Conservation (phyloP, 352 stramenopile genomes). For the Globisporangium mamillatum region DNA sequence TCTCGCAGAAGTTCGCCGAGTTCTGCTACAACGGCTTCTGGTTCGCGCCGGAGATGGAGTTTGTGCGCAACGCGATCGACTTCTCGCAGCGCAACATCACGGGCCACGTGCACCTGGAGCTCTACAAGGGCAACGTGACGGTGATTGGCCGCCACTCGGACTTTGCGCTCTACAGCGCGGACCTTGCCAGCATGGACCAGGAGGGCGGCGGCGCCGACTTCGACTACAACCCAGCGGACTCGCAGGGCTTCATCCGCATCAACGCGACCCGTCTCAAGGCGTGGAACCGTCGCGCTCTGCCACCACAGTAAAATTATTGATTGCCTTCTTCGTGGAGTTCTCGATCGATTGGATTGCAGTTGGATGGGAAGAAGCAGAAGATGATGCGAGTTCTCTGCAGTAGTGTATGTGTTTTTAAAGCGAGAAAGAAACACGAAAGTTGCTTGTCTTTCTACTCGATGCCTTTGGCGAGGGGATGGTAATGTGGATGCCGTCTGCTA, state of each 20-base stretch:
- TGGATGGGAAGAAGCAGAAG: not conserved
- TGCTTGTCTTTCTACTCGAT: too few species aligned
- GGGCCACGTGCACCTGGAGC: slow-evolving; percentile 92
- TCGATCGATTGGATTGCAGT: not conserved
- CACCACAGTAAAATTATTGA: slow-evolving; percentile 37
- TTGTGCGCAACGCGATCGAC: slow-evolving; percentile 94
- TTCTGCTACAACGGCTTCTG: slow-evolving; percentile 99
- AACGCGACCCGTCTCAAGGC: slow-evolving; percentile 98
- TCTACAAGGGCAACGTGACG: slow-evolving; percentile 99
- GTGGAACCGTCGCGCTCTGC: slow-evolving; percentile 59
- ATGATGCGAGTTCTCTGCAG: not conserved
- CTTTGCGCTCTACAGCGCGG: slow-evolving; percentile 95
- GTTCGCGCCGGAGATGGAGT: slow-evolving; percentile 99
- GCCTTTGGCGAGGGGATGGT: too few species aligned
- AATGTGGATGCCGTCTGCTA: too few species aligned
- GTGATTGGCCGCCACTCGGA: slow-evolving; percentile 90
- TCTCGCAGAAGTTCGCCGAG: slow-evolving; percentile 95
- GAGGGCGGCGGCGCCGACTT: slow-evolving; percentile 94
- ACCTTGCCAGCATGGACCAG: slow-evolving; percentile 98
- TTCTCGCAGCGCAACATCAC: slow-evolving; percentile 95
- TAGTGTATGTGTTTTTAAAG: not conserved
- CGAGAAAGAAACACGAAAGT: too few species aligned
- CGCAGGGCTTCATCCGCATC: slow-evolving; percentile 98
- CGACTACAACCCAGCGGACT: slow-evolving; percentile 97
- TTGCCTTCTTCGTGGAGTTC: not conserved